Evolutionary conservation across 148 eudicot species (phyloP), one percentile per base, ranked within the genome.

Genomic region (Fagopyrum esculentum): DNA sequence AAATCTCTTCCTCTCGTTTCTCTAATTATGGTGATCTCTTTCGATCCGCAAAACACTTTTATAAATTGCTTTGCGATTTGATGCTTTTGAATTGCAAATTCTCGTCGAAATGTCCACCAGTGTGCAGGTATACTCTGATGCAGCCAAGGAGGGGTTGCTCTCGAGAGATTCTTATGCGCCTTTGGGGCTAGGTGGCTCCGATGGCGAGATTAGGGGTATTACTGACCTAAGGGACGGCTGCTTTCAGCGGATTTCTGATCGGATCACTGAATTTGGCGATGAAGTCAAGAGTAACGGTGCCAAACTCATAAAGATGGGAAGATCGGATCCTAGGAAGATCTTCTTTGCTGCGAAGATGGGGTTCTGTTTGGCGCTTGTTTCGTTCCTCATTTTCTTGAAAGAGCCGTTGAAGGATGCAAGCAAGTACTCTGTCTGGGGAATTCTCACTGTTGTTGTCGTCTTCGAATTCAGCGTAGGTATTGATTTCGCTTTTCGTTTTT

Each of bases 391-490:
- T 4, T 85, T 85, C 68, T 73, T 86, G n/a, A 82, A 75, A 7
- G 84, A 79, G 19, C 84, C 88, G 44, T 72, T 83, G 35, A 26
- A 77, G 71, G 82, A 73, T 71, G 66, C 80, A 22, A 75, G 74
- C 30, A 84, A 83, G 17, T 82, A 89, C 56, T 75, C 88, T 6
- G 76, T 86, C 10, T 89, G 92, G 92, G 92, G 84, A 3, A 79
- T 85, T 49, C 75, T 89, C 8, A 86, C 92, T 5, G 90, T 87
- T 3, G 87, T 89, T 11, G 90, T 89, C 40, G 84, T 87, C 59
- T 89, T 86, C 71, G 92, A 89, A 15, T 89, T 71, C 76, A 86
- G 83, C 78, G 85, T 89, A 43, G 89, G 88, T 87, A 82, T 55
- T 15, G 66, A 16, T 13, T 66, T 66, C 71, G 6, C 3, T 57